These are phyloP conservation scores for Chloranthus sessilifolius DNA, from an alignment of 164 flowering plant genomes.

Conservation along the genomic window DNA sequence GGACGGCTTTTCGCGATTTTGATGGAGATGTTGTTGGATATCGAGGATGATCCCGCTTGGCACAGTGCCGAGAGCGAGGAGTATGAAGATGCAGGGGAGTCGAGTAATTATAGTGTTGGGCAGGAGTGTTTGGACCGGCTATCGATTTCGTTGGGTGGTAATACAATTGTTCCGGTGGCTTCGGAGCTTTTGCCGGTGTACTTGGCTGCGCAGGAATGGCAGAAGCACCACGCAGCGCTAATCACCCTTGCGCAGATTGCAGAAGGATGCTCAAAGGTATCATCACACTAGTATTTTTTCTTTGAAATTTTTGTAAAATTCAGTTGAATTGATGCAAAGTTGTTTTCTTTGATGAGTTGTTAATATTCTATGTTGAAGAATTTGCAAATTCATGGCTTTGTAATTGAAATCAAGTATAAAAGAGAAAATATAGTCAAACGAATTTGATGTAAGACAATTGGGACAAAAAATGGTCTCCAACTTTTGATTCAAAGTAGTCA, in stretches of 20 bases:
- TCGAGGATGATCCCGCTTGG: constrained; percentile 95
- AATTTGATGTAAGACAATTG: too few species aligned
- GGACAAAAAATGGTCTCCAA: too few species aligned
- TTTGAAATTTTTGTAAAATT: too few species aligned
- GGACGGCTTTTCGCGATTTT: constrained; percentile 68
- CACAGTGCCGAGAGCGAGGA: constrained; percentile 78
- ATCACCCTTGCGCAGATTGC: constrained; percentile 98
- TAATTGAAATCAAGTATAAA: too few species aligned
- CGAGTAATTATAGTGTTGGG: constrained; percentile 84
- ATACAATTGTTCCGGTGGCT: constrained; percentile 94
- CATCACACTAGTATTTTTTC: too few species aligned
- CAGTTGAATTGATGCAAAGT: too few species aligned
- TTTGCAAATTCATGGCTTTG: too few species aligned
- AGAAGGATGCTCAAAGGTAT: constrained; percentile 98
- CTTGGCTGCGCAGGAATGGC: constrained; percentile 96
- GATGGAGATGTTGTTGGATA: constrained; percentile 91
- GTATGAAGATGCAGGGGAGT: constrained; percentile 95
- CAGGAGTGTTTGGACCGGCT: constrained; percentile 96
- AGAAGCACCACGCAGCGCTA: constrained; percentile 93
- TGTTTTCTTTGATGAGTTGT: too few species aligned
- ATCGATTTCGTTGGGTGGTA: constrained; percentile 85
- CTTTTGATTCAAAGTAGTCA: too few species aligned
- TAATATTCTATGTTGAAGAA: too few species aligned
- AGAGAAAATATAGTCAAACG: too few species aligned
- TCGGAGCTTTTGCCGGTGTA: constrained; percentile 73